Conservation (phyloP, 441 rosid species). For the Manihot esculenta region DNA sequence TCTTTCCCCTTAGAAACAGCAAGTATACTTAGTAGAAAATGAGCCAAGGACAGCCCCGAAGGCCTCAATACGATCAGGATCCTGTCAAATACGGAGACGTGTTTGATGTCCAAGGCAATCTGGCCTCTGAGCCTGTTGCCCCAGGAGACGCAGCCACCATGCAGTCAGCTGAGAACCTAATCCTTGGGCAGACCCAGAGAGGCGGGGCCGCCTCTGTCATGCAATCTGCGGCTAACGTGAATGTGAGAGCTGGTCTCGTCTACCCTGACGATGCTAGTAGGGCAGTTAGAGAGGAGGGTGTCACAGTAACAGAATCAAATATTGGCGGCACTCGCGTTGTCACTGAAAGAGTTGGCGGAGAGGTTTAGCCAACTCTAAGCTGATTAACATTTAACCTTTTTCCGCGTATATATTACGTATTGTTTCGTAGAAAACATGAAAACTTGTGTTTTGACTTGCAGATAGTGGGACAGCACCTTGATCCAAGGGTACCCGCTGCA, state of each 20-base stretch:
- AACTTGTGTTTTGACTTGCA: not conserved
- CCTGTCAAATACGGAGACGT: constrained; percentile 44
- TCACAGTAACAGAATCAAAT: constrained; percentile 21
- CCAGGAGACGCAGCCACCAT: constrained; percentile 42
- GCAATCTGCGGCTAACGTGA: constrained; percentile 39
- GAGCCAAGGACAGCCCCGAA: constrained; percentile 44
- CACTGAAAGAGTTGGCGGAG: constrained; percentile 38
- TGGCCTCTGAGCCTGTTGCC: constrained; percentile 37
- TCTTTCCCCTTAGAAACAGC: not conserved
- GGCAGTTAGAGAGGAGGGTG: constrained; percentile 30
- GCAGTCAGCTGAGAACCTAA: constrained; percentile 44
- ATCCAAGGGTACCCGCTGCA: constrained; percentile 19
- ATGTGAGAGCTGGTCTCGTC: constrained; percentile 33
- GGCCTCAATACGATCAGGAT: constrained; percentile 24
- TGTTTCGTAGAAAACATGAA: too few relatives aligned
- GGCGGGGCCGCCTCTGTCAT: constrained; percentile 44
- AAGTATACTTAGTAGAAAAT: not conserved
- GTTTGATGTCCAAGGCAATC: constrained; percentile 37
- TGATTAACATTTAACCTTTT: not conserved
- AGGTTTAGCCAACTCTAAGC: constrained; percentile 21
- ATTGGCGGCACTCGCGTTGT: constrained; percentile 18
- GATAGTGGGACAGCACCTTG: constrained; percentile 34
- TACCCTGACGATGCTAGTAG: constrained; percentile 22
- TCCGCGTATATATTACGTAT: too few relatives aligned
- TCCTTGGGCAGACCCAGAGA: constrained; percentile 34